A percentile compares a stretch with the other conserved stretches of the same genome.
These are phyloP conservation scores for Gossypium mustelinum DNA, from an alignment of 345 rosid species.

Conservation along the genomic window DNA sequence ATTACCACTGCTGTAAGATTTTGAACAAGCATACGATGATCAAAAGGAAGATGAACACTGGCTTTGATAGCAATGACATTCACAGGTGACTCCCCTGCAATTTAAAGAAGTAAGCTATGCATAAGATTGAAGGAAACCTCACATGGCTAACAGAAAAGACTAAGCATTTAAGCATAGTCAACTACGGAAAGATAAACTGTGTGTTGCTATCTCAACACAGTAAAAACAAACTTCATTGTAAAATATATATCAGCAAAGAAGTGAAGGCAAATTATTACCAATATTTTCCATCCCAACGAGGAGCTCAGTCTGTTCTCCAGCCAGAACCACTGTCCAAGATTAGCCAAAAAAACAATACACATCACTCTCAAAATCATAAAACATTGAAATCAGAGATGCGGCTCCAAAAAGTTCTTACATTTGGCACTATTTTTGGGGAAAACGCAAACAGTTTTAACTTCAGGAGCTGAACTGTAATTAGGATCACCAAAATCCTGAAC, in stretches of 20 bases:
- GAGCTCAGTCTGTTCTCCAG: conserved; percentile 76
- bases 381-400: background rate
- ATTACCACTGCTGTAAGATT: conserved; percentile 82
- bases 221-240: background rate
- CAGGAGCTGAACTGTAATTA: conserved; percentile 59
- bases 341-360: background rate
- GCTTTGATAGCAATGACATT: conserved; percentile 67
- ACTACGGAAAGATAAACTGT: background rate
- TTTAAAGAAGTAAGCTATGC: conserved; percentile 15
- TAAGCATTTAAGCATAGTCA: background rate
- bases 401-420: conserved; percentile 28
- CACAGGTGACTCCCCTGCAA: conserved; percentile 55
- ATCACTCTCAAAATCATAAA: background rate
- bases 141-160: background rate
- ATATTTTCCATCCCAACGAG: conserved; percentile 83
- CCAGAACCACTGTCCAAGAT: conserved; percentile 51
- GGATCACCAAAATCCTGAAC: conserved; percentile 47
- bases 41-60: conserved; percentile 75
- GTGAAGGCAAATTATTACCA: conserved; percentile 40
- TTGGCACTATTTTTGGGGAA: conserved; percentile 80
- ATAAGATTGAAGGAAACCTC: background rate
- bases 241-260: conserved; percentile 2
- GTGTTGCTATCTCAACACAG: background rate
- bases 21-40: conserved; percentile 67
- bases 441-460: conserved; percentile 59